Base-by-base conservation (phyloP, 495 filamentous ascomycete species). In the Hyaloscypha finlandica region DNA sequence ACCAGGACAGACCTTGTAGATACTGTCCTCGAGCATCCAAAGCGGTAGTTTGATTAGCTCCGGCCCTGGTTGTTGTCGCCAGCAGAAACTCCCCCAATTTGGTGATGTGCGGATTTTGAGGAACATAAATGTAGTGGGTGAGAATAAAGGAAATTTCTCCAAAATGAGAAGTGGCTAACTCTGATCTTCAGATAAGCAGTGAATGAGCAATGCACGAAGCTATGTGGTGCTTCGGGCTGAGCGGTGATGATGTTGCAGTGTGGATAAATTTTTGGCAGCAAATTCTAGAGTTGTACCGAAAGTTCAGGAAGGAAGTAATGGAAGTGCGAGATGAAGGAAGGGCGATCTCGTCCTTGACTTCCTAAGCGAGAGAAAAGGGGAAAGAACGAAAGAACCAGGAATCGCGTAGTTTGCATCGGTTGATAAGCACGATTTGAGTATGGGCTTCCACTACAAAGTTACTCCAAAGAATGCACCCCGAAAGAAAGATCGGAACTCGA, bases 381-480 rank as follows among this genome's bases (percentile, higher is more conserved):
- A 48, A 48, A 12, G 42, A 48, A 48, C 16, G 42, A 48, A 19
- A 48, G 11, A 1, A 12, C 16, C 16, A 19, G 35, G 12, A 12
- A 48, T 48, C 42, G 14, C 20, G 61, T 12, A 63, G 45, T 12
- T 48, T 19, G 16, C 42, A 48, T 25, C 25, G 25, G 16, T 4
- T 11, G 16, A 48, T 12, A 14, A 19, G 25, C 25, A 25, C 25
- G 25, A 25, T 25, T 25, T 25, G 25, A 2, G 2, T 25, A 25
- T 25, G 25, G 25, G 25, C 25, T 25, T 25, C 25, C 25, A 25
- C 25, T 25, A 30, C 48, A 52, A 32, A 59, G 32, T 58, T 55
- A 65, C 62, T 62, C 63, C 63, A 54, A 55, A 62, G 19, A 42
- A 42, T 55, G 48, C 45, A 48, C 29, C 19, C 35, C 12, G n/a